Conservation (phyloP, 805 yeast genomes). For the Candida coleopterorum region DNA sequence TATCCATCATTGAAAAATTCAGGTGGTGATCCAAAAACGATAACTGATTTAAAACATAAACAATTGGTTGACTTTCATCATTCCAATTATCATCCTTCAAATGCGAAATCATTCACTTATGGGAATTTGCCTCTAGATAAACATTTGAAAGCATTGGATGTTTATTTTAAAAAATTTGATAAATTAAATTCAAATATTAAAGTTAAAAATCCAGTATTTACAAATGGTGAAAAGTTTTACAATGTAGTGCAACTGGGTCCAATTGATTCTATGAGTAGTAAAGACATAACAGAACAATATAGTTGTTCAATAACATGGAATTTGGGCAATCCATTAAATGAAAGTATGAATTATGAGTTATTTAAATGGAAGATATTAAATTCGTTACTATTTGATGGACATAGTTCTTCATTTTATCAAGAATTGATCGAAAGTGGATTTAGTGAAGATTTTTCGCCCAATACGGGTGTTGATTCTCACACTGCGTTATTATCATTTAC, state of each 20-base stretch:
- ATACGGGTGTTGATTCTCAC: constrained; percentile 81
- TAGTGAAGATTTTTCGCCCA: constrained; percentile 83
- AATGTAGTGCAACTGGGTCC: constrained; percentile 60
- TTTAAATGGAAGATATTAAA: constrained; percentile 70
- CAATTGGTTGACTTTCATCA: constrained; percentile 76
- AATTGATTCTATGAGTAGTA: constrained; percentile 48
- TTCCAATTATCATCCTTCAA: constrained; percentile 81
- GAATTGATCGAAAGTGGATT: constrained; percentile 78
- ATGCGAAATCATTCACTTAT: constrained; percentile 81
- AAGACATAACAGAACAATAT: constrained; percentile 68
- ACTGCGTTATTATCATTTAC: constrained; percentile 76
- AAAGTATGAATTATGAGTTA: constrained; percentile 51
- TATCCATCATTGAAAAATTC: constrained; percentile 85
- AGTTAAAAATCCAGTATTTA: constrained; percentile 44
- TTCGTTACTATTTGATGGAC: constrained; percentile 79
- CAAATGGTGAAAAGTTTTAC: neutral
- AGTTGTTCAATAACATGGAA: constrained; percentile 88
- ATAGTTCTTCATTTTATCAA: constrained; percentile 85
- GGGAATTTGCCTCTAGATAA: constrained; percentile 67
- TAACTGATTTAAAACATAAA: constrained; percentile 68
- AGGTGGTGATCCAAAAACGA: constrained; percentile 88
- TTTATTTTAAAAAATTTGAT: constrained; percentile 51
- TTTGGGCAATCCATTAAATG: constrained; percentile 63
- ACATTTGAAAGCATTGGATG: constrained; percentile 55
- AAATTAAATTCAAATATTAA: constrained; percentile 29